Evolutionary conservation across 2,329 filamentous ascomycete species (phyloP).

Genomic region (Drechslerella dactyloides): DNA sequence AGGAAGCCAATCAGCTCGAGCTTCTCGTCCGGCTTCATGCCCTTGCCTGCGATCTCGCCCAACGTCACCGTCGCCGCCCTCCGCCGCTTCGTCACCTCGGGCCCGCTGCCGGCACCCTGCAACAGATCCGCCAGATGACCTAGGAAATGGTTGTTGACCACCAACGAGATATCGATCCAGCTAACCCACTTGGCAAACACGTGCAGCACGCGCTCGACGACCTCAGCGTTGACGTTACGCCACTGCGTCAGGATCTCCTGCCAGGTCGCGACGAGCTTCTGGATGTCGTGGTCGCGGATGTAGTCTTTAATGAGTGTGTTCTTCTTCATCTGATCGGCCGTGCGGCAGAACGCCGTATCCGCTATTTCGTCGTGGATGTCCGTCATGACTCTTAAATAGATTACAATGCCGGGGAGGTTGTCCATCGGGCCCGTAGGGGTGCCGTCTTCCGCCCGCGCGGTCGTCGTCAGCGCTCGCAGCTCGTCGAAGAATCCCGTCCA

Average conservation of each 20-base stretch:
- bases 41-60: slow-evolving; percentile 95
- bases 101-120: slow-evolving; percentile 67
- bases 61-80: slow-evolving; percentile 93
- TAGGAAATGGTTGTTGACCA: slow-evolving; percentile 89
- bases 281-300: slow-evolving; percentile 82
- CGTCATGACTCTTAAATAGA: slow-evolving; percentile 86
- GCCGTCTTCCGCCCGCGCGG: slow-evolving; percentile 56
- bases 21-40: slow-evolving; percentile 94
- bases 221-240: slow-evolving; percentile 70
- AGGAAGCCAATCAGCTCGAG: slow-evolving; percentile 90
- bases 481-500: slow-evolving; percentile 94
- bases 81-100: slow-evolving; percentile 67
- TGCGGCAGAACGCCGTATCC: slow-evolving; percentile 82
- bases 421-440: slow-evolving; percentile 62
- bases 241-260: slow-evolving; percentile 85
- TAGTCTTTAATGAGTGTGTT: slow-evolving; percentile 91
- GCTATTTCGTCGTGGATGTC: slow-evolving; percentile 98
- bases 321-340: slow-evolving; percentile 78
- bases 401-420: slow-evolving; percentile 76
- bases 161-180: slow-evolving; percentile 95
- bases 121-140: slow-evolving; percentile 83
- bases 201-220: slow-evolving; percentile 86
- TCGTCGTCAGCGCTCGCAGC: slow-evolving; percentile 73
- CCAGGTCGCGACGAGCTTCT: slow-evolving; percentile 87
- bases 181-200: slow-evolving; percentile 97